Base-by-base conservation (phyloP, 2,329 filamentous ascomycete species). In the Diaporthe capsici region DNA sequence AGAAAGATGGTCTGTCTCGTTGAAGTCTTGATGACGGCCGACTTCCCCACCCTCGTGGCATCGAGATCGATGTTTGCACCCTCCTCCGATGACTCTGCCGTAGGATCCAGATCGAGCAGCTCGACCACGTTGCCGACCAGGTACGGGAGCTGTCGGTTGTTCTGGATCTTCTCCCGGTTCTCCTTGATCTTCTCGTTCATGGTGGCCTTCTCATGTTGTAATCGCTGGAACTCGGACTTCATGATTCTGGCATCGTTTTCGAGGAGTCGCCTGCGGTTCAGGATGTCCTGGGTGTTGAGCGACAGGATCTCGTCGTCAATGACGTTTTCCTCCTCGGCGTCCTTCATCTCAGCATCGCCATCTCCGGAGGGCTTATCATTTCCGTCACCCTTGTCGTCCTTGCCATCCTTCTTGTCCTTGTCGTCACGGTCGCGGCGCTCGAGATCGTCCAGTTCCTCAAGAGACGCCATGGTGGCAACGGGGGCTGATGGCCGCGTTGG, bases 161-260 rank as follows among this genome's bases (percentile, higher is more conserved):
- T 98, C 80, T 97, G 96, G 82, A 99, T 99, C 91, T 99, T 99
- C 80, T 99, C 97, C 82, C 95, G 88, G 83, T 99, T 99, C 84
- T 99, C 97, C 90, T 98, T 98, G 86, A 99, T 98, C 89, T 98
- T 98, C 86, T 98, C 96, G 75, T 93, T 92, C 97, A 99, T 99
- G 67, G 95, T 93, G 68, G 94, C 92, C 88, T 98, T 98, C 87
- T 99, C 97, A 82, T 99, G 97, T 81, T 94, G 94, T 87, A 99
- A 89, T 80, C 97, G 93, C 84, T 98, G 96, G 81, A 92, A 95
- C 86, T 99, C 97, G 89, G 95, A 98, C 90, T 94, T 96, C 95
- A 99, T 98, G 86, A 99, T 98, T 82, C 97, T 92, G 82, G 97
- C 94, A 86, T 99, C 97, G 86, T 99, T 99, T 86, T 99, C 97